phyloP scores from a whole-genome alignment of 2,329 filamentous ascomycete genomes.

The Ascochyta viciae-villosae region DNA sequence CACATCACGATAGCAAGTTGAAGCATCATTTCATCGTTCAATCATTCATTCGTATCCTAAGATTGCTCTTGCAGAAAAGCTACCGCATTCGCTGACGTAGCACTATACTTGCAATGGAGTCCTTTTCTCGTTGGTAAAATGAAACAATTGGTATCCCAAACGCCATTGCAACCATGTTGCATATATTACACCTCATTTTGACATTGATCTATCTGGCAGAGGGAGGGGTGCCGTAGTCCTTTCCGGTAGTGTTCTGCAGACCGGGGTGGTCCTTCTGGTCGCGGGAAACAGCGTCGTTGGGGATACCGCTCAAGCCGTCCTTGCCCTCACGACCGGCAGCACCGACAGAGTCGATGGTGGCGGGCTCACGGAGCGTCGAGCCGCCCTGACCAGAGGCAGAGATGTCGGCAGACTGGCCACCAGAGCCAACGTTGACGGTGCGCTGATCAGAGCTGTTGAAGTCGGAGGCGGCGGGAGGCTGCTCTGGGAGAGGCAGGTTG shows the following conservation, averaged over 20 bases:
- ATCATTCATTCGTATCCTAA: slow-evolving; percentile 19
- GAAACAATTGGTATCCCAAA: slow-evolving; percentile 9
- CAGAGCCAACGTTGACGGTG: slow-evolving; percentile 74
- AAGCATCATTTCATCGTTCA: background rate
- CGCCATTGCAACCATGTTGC: slow-evolving; percentile 18
- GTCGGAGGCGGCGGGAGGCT: slow-evolving; percentile 78
- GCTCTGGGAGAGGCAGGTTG: slow-evolving; percentile 80
- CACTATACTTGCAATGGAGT: background rate
- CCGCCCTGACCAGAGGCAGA: slow-evolving; percentile 50
- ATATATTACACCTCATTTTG: slow-evolving; percentile 4
- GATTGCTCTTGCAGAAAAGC: slow-evolving; percentile 20
- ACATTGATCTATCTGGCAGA: slow-evolving; percentile 1
- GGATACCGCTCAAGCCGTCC: slow-evolving; percentile 63
- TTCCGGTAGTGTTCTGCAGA: slow-evolving; percentile 49
- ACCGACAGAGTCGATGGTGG: slow-evolving; percentile 58
- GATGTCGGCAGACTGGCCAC: slow-evolving; percentile 57
- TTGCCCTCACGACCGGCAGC: slow-evolving; percentile 67
- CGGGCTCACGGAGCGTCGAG: slow-evolving; percentile 49
- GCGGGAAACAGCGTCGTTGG: slow-evolving; percentile 65
- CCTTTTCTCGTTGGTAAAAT: background rate
- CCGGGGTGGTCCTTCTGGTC: slow-evolving; percentile 54
- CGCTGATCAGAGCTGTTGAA: slow-evolving; percentile 75
- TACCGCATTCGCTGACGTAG: slow-evolving; percentile 15
- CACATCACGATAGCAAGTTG: background rate
- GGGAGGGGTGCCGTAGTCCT: slow-evolving; percentile 11